Conservation (phyloP, 2,329 filamentous ascomycete genomes). For the Ophiosphaerella korrae region DNA sequence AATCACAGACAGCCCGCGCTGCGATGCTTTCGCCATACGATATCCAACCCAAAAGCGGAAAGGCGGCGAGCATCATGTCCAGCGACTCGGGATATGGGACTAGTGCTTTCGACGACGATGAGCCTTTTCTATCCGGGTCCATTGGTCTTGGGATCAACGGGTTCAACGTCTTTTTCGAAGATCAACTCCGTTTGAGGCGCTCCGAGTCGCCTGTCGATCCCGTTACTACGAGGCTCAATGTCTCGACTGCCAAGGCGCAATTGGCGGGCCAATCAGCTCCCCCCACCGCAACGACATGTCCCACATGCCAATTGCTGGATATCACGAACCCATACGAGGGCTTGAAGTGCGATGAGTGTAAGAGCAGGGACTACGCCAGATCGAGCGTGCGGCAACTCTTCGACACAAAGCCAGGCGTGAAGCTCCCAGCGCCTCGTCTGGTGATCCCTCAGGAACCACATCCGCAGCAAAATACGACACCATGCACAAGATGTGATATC, state of each 20-base stretch:
- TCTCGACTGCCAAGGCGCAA: constrained; percentile 23
- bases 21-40: constrained; percentile 33
- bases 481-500: constrained; percentile 33
- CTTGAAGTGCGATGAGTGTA: constrained; percentile 30
- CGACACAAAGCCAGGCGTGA: constrained; percentile 1
- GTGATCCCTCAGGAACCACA: constrained; percentile 12
- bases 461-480: neutral
- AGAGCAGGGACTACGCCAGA: constrained; percentile 4
- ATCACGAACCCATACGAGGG: constrained; percentile 27
- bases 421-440: constrained; percentile 10
- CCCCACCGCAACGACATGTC: constrained; percentile 15
- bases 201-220: constrained; percentile 21
- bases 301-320: constrained; percentile 31
- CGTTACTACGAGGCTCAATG: constrained; percentile 23
- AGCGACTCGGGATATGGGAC: constrained; percentile 43
- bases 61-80: constrained; percentile 37
- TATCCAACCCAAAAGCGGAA: constrained; percentile 18
- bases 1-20: neutral
- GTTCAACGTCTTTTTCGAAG: constrained; percentile 12
- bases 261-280: constrained; percentile 12
- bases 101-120: constrained; percentile 22
- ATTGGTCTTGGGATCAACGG: constrained; percentile 6
- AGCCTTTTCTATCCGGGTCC: constrained; percentile 1
- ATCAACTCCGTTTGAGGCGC: constrained; percentile 8
- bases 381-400: neutral